phyloP scores from a whole-genome alignment of 192 early-diverging fungal species.

The Backusella tarrabulga region DNA sequence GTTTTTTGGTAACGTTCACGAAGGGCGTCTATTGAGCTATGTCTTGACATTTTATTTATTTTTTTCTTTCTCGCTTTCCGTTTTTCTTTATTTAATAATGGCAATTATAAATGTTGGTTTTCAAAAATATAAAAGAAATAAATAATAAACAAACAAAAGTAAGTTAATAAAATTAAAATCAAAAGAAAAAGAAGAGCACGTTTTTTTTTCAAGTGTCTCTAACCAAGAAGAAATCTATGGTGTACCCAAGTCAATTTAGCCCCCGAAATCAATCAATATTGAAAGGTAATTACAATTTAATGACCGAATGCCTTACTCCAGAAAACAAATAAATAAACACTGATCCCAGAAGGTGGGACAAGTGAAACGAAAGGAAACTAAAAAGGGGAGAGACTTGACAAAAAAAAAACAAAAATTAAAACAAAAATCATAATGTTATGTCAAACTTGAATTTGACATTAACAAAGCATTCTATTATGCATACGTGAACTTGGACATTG shows the following conservation, averaged over 20 bases:
- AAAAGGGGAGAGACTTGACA: not conserved
- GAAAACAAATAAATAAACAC: not conserved
- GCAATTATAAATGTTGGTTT: not conserved
- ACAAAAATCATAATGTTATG: not conserved
- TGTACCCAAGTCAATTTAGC: constrained; percentile 4
- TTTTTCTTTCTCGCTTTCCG: not conserved
- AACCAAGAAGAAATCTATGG: not conserved
- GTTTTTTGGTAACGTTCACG: constrained; percentile 13
- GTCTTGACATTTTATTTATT: constrained; percentile 8
- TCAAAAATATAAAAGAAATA: not conserved
- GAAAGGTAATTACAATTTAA: not conserved
- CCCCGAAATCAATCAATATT: not conserved
- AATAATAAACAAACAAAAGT: not conserved
- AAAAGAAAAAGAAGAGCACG: not conserved
- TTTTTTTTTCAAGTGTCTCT: not conserved
- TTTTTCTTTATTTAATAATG: not conserved
- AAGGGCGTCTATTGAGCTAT: constrained; percentile 10
- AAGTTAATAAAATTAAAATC: not conserved
- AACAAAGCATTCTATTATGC: not conserved
- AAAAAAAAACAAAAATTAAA: too few species aligned
- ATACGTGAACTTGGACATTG: not conserved
- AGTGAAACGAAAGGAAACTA: not conserved
- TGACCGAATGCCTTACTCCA: not conserved
- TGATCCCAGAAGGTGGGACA: not conserved
- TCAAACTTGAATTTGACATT: not conserved